Percentiles rank a stretch among this genome's conserved stretches.
These are phyloP conservation scores for Chlorella variabilis DNA, from an alignment of 163 green algal genomes.

Conservation along the genomic window DNA sequence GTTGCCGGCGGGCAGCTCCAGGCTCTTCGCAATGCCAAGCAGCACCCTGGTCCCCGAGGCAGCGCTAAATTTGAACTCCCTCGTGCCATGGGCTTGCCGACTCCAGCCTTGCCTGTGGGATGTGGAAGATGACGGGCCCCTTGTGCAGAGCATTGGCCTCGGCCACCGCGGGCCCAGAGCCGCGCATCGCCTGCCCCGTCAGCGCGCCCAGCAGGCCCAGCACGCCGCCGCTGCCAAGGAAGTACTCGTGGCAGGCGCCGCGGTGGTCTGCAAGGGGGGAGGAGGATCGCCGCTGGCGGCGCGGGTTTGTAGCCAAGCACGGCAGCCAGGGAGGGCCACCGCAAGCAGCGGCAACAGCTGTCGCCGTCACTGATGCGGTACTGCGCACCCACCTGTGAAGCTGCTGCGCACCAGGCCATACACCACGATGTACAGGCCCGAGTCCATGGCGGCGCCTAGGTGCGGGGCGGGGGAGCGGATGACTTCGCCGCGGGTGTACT, in stretches of 20 bases:
- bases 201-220: slow-evolving; percentile 64
- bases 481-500: slow-evolving; percentile 13
- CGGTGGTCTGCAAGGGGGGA: neutral
- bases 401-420: slow-evolving; percentile 32
- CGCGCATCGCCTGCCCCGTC: slow-evolving; percentile 43
- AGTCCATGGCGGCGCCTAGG: too few relatives aligned
- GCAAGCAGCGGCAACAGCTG: too few relatives aligned
- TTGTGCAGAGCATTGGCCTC: slow-evolving; percentile 82
- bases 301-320: neutral
- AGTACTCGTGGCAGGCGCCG: slow-evolving; percentile 58
- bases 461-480: slow-evolving; percentile 6
- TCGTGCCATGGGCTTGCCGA: too few relatives aligned
- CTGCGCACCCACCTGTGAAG: slow-evolving; percentile 15
- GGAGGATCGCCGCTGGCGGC: neutral
- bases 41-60: too few relatives aligned
- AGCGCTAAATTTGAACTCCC: too few relatives aligned
- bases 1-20: too few relatives aligned
- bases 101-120: slow-evolving; percentile 60
- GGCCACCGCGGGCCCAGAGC: slow-evolving; percentile 54
- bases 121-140: slow-evolving; percentile 80
- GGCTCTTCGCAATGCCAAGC: too few relatives aligned
- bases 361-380: neutral
- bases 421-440: slow-evolving; percentile 34
- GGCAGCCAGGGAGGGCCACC: too few relatives aligned
- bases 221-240: slow-evolving; percentile 65